Base-by-base conservation (phyloP, 176 grass and related monocot genomes). In the Rhynchospora breviuscula region DNA sequence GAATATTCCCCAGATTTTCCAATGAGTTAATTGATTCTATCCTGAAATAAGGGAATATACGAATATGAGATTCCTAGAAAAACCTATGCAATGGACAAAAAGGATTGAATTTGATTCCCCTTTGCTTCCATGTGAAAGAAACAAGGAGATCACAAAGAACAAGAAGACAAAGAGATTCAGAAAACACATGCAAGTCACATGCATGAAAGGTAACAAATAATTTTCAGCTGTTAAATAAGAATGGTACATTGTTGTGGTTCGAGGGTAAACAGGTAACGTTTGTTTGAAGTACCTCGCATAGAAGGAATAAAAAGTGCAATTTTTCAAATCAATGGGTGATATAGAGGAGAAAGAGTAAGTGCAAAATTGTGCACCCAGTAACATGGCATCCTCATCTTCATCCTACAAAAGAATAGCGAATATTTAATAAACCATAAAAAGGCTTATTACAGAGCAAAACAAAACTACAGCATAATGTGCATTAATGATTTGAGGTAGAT, bases 311-410 rank as follows among this genome's bases (percentile, higher is more conserved):
- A 79, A 78, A 91, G 86, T 72, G 76, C 69, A 81, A 62, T 85
- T 88, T 88, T 85, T 92, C 14, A 58, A 49, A 49, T 88, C 86
- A 26, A 89, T 90, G 88, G 56, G 40, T 86, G 75, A 90, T 80
- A 89, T 70, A 65, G 90, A 94, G 46, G 95, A 94, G 86, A 98
- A 98, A 85, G 92, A 98, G 60, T 94, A 89, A 13, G 82, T 91
- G 84, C 95, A 98, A 83, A 94, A 98, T 51, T 98, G 90, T 82
- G 87, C 95, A 74, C 89, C 95, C 68, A 98, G 86, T 87, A 98
- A 79, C 90, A 98, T 89, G 23, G 92, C 95, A 86, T 98, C 95
- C 75, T 98, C 92, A 91, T 98, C 95, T 88, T 93, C 59, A n/a
- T 94, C 90, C 92, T 68, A 87, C 18, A 80, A 78, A 64, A 81